These are phyloP conservation scores for Mycena galericulata DNA, from an alignment of 768 basidiomycete genomes.

Conservation along the genomic window DNA sequence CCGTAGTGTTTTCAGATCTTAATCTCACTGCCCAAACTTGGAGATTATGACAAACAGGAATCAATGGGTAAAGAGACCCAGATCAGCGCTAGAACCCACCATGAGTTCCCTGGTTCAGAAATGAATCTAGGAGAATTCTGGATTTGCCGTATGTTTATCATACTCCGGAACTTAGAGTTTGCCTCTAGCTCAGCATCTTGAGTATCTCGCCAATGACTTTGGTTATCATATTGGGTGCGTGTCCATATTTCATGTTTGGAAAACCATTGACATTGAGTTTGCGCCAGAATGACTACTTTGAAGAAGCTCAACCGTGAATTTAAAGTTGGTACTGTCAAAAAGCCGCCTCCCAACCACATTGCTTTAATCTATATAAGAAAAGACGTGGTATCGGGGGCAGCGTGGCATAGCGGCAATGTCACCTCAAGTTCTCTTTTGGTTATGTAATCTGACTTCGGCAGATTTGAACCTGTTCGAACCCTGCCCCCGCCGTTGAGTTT, in stretches of 20 bases:
- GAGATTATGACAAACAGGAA: not conserved
- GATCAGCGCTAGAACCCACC: not conserved
- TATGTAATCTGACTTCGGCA: too few species aligned
- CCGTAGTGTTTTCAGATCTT: not conserved
- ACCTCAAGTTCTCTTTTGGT: too few species aligned
- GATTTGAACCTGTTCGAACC: too few species aligned
- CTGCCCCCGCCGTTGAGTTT: too few species aligned
- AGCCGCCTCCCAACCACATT: not conserved
- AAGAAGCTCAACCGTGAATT: conserved; percentile 4
- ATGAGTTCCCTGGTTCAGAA: not conserved
- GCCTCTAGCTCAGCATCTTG: not conserved
- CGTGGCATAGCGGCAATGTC: too few species aligned
- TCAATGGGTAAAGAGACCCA: not conserved
- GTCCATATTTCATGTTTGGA: not conserved
- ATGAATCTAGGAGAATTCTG: not conserved
- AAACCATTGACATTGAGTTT: not conserved
- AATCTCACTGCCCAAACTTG: not conserved
- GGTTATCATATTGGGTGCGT: not conserved
- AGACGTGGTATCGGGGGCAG: too few species aligned
- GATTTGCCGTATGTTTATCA: not conserved
- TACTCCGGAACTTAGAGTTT: not conserved
- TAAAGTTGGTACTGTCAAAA: not conserved
- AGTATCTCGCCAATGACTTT: not conserved
- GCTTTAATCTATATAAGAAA: too few species aligned
- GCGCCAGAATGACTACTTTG: not conserved